Percentiles rank a stretch among this genome's conserved stretches.
Conservation (phyloP, 1,284 basidiomycete species). For the Hymenochaete sp. region DNA sequence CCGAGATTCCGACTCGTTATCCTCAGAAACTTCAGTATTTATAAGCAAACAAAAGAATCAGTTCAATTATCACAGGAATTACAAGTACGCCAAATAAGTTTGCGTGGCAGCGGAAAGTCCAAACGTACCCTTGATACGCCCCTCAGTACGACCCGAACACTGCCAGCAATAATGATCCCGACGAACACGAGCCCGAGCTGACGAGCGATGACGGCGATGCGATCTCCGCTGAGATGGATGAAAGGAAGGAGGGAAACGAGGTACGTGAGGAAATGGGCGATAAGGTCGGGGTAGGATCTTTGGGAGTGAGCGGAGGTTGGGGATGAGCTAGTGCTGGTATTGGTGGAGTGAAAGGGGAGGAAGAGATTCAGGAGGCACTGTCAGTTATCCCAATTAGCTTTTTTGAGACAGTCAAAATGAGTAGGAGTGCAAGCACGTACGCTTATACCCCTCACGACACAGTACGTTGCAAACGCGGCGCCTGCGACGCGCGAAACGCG, state of each 20-base stretch:
- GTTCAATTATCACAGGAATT: not conserved
- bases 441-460: conserved; percentile 51
- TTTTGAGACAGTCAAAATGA: not conserved
- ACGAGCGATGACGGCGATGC: conserved; percentile 43
- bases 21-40: conserved; percentile 39
- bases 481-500: conserved; percentile 40
- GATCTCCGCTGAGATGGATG: conserved; percentile 29
- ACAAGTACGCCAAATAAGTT: not conserved
- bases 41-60: not conserved
- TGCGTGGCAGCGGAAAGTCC: not conserved
- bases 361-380: conserved; percentile 56
- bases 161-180: conserved; percentile 63
- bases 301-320: conserved; percentile 28
- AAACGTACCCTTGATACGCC: conserved; percentile 52
- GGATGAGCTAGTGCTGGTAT: conserved; percentile 9
- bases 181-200: conserved; percentile 64
- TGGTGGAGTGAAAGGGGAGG: conserved; percentile 29
- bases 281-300: conserved; percentile 47
- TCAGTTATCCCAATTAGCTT: not conserved
- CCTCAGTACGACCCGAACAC: conserved; percentile 55
- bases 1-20: conserved; percentile 60
- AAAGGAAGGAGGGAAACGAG: conserved; percentile 41
- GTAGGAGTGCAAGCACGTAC: conserved; percentile 34
- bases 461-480: conserved; percentile 57
- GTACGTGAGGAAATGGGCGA: conserved; percentile 48